Evolutionary conservation across 805 yeast species (phyloP).

Genomic region (Yarrowia keelungensis): DNA sequence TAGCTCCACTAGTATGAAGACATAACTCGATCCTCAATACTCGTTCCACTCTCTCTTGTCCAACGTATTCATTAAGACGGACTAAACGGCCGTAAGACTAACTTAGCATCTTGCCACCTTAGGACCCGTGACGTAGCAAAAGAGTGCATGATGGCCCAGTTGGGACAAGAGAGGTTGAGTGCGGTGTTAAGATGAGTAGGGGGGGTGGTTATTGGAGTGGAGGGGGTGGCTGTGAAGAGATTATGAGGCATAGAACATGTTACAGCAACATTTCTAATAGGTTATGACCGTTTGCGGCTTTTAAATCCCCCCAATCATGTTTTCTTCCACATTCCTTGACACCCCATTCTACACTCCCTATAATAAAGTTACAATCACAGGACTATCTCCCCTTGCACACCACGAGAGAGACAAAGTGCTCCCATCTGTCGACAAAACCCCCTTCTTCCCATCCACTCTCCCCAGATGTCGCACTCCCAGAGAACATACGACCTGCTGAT

Average conservation of each 20-base stretch:
- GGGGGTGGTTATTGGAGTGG: too few relatives aligned
- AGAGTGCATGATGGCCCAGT: constrained; percentile 11
- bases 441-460: not conserved
- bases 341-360: too few relatives aligned
- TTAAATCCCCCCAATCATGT: not conserved
- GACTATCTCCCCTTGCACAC: constrained; percentile 22
- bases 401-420: not conserved
- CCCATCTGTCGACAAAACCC: not conserved
- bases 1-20: too few relatives aligned
- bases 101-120: constrained; percentile 15
- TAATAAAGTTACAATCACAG: constrained; percentile 30
- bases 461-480: constrained; percentile 39
- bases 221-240: too few relatives aligned
- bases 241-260: too few relatives aligned
- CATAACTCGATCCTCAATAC: too few relatives aligned
- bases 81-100: not conserved
- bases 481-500: constrained; percentile 81
- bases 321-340: too few relatives aligned
- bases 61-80: not conserved
- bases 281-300: not conserved
- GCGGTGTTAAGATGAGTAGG: constrained; percentile 11
- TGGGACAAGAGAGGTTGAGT: constrained; percentile 9
- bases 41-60: too few relatives aligned
- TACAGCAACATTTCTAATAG: too few relatives aligned
- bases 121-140: constrained; percentile 17